A percentile compares a stretch with the other conserved stretches of the same genome.
Conservation (phyloP, 192 early-diverging fungal species). For the Entomortierella beljakovae region DNA sequence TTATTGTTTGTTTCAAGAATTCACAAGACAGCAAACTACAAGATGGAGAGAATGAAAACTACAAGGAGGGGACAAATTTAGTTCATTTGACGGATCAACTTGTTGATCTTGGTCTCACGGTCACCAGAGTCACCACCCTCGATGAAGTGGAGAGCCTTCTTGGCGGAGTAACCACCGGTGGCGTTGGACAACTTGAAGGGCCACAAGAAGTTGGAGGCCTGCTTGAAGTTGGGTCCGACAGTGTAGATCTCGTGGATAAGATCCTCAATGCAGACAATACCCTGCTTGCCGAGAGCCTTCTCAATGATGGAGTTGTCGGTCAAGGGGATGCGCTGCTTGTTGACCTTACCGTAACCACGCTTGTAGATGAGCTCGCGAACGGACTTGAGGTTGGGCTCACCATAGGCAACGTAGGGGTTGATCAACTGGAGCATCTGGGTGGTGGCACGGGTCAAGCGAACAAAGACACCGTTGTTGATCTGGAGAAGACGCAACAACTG, state of each 20-base stretch:
- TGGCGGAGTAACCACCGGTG: constrained; percentile 92
- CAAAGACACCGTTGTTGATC: constrained; percentile 99
- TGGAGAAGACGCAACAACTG: constrained; percentile 98
- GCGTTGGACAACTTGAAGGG: constrained; percentile 99
- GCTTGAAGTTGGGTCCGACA: constrained; percentile 97
- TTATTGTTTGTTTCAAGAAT: constrained; percentile 25
- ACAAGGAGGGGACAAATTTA: constrained; percentile 15
- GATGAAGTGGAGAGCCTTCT: constrained; percentile 97
- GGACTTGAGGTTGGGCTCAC: constrained; percentile 98
- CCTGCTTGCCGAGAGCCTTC: constrained; percentile 89
- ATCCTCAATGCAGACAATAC: constrained; percentile 98
- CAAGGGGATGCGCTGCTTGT: constrained; percentile 97
- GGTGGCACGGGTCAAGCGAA: constrained; percentile 96
- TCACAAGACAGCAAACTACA: constrained; percentile 43
- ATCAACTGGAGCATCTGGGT: constrained; percentile 98
- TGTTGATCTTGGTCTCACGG: constrained; percentile 98
- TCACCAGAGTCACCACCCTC: constrained; percentile 98
- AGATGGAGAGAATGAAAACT: neutral
- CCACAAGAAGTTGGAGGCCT: constrained; percentile 99
- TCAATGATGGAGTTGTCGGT: constrained; percentile 97
- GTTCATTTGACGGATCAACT: constrained; percentile 80
- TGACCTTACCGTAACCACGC: constrained; percentile 98
- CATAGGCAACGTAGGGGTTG: constrained; percentile 93
- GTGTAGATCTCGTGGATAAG: constrained; percentile 99
- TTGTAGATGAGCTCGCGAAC: constrained; percentile 99